A percentile compares a stretch with the other conserved stretches of the same genome.
phyloP scores from a whole-genome alignment of 164 flowering plant genomes.

The Sextonia rubra region DNA sequence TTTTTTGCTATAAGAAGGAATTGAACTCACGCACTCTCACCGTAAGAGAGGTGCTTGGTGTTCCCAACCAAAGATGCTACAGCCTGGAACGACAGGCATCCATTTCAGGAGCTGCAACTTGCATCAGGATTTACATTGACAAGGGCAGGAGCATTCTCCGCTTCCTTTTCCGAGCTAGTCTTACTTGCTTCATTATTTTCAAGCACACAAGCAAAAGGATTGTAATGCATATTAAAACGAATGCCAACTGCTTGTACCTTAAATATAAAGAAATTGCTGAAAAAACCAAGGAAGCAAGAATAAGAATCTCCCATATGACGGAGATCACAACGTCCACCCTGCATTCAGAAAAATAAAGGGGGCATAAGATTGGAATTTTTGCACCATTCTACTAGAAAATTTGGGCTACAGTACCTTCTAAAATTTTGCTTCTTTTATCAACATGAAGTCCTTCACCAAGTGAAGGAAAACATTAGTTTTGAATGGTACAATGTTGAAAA shows the following conservation, averaged over 20 bases:
- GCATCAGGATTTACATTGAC: slow-evolving; percentile 58
- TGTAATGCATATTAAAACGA: slow-evolving; percentile 54
- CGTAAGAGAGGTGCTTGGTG: too few species aligned
- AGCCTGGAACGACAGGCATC: too few species aligned
- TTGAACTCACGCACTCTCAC: too few species aligned
- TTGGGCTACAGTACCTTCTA: too few species aligned
- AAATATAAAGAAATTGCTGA: slow-evolving; percentile 82
- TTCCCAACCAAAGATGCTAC: too few species aligned
- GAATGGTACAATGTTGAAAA: too few species aligned
- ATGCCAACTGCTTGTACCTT: slow-evolving; percentile 64
- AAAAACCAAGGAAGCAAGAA: slow-evolving; percentile 78
- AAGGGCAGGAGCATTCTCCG: slow-evolving; percentile 98
- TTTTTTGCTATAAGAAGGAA: too few species aligned
- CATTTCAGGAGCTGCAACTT: background rate
- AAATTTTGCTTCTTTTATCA: too few species aligned
- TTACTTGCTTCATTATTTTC: slow-evolving; percentile 81
- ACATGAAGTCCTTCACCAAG: too few species aligned
- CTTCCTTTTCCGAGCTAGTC: slow-evolving; percentile 72
- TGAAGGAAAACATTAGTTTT: too few species aligned
- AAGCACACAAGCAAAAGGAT: slow-evolving; percentile 71
- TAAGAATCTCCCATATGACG: slow-evolving; percentile 88
- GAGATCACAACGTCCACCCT: slow-evolving; percentile 91
- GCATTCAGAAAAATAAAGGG: slow-evolving; percentile 27
- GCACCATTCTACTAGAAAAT: too few species aligned
- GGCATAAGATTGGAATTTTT: background rate